Base-by-base conservation (phyloP, 2,329 filamentous ascomycete species). In the Bipolaris sorokiniana region DNA sequence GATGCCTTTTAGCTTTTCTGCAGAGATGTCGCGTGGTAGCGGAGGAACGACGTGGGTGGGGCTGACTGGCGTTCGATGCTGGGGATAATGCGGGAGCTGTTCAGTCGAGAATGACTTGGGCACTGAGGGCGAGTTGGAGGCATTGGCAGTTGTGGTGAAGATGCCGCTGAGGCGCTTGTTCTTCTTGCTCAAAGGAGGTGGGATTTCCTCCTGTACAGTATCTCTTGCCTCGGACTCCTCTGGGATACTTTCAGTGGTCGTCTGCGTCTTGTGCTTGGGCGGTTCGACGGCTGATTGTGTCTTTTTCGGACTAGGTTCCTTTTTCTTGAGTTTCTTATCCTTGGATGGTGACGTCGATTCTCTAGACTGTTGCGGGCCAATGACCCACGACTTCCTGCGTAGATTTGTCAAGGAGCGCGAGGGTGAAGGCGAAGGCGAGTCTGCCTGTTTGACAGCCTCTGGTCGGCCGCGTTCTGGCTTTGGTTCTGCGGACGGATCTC, bases 91-190 rank as follows among this genome's bases (percentile, higher is more conserved):
- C 5, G 79, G 77, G 7, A 82, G 68, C 48, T 76, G 72, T 50
- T 82, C 80, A 2, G 79, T 81, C 7, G 81, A 82, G 64, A 82
- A 82, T 0, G 80, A 82, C 54, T 80, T 80, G 16, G 79, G 79
- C 13, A 82, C 60, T 1, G 69, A 63, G n/a, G 78, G 78, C 40
- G 80, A 63, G 33, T 74, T 63, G 18, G 78, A 77, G 5, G 62
- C 61, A 40, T 64, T 63, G 48, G 68, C 41, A 1, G 71, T 64
- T 3, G 67, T 48, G 49, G 59, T 70, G 57, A 76, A 71, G 38
- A 76, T 58, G 11, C 69, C 69, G 42, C 73, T 76, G 26, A 75
- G 65, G 41, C 73, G 67, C 53, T 75, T 76, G 48, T 70, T 66
- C 62, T 73, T 76, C 58, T 77, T 77, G 51, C 64, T 70, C 49